Conservation (phyloP, 2,329 filamentous ascomycete genomes). For the Lojkania enalia region DNA sequence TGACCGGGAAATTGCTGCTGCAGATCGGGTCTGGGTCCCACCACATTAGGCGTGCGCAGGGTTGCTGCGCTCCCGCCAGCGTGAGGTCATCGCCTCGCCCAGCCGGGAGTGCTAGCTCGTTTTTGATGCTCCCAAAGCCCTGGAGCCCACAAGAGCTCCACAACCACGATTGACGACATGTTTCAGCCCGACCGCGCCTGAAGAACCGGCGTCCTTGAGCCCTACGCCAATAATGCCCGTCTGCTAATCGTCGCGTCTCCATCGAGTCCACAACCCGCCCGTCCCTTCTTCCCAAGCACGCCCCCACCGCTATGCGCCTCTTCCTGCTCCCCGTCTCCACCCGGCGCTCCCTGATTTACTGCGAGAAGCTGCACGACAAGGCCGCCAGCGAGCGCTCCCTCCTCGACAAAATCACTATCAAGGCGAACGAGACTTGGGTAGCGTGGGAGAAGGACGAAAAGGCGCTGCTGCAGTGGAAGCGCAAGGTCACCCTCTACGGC, state of each 20-base stretch:
- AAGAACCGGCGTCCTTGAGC: not conserved
- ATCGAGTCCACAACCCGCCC: not conserved
- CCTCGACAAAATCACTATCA: conserved; percentile 70
- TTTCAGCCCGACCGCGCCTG: not conserved
- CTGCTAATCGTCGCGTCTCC: not conserved
- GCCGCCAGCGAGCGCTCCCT: conserved; percentile 54
- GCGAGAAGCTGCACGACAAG: conserved; percentile 70
- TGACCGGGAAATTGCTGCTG: not conserved
- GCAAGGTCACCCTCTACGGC: conserved; percentile 80
- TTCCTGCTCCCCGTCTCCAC: conserved; percentile 94
- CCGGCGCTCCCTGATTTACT: conserved; percentile 87
- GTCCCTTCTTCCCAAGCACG: not conserved
- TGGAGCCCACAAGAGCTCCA: not conserved
- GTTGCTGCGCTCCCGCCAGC: conserved; percentile 5
- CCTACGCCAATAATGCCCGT: not conserved
- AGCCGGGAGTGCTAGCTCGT: not conserved
- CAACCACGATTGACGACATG: not conserved
- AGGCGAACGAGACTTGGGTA: conserved; percentile 78
- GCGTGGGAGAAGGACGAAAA: conserved; percentile 81
- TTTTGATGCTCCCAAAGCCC: not conserved
- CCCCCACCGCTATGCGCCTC: conserved; percentile 70
- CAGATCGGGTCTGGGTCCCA: not conserved
- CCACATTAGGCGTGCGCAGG: too few relatives aligned
- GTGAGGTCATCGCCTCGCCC: conserved; percentile 11
- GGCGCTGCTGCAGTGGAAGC: conserved; percentile 73